Evolutionary conservation across 164 flowering plant species (phyloP).

Genomic region (Akebia trifoliata): DNA sequence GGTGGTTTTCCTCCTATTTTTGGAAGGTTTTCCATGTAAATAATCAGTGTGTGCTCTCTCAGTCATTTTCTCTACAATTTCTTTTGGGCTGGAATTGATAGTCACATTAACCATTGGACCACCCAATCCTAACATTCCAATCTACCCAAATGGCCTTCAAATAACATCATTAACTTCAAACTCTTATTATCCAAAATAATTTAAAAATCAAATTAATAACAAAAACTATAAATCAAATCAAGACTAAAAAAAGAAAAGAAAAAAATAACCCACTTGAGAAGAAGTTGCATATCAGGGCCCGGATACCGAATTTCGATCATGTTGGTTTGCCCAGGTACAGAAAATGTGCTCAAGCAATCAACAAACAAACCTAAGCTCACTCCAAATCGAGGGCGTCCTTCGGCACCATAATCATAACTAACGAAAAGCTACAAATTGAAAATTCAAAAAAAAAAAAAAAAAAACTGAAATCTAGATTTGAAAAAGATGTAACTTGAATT

Average conservation of each 20-base stretch:
- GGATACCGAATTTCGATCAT: slow-evolving; percentile 77
- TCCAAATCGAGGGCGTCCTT: slow-evolving; percentile 81
- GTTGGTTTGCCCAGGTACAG: slow-evolving; percentile 52
- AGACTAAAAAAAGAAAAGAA: not conserved
- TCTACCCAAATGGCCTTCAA: no score
- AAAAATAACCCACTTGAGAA: slow-evolving; percentile 55
- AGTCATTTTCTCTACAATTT: no score
- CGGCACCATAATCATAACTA: slow-evolving; percentile 60
- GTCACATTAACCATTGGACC: no score
- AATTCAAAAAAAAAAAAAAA: not conserved
- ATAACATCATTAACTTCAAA: no score
- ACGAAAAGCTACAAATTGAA: slow-evolving; percentile 54
- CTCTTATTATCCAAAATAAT: no score
- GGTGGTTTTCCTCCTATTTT: no score
- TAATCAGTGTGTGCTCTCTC: no score
- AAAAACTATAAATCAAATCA: not conserved
- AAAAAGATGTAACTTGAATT: not conserved
- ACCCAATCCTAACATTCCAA: no score
- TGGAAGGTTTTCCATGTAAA: no score
- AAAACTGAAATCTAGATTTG: not conserved
- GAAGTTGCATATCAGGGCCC: slow-evolving; percentile 98
- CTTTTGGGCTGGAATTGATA: no score
- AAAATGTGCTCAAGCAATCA: slow-evolving; percentile 79
- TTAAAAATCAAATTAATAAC: no score
- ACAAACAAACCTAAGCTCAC: slow-evolving; percentile 82